phyloP scores from a whole-genome alignment of 768 basidiomycete species.

The Macrolepiota dolichaula region DNA sequence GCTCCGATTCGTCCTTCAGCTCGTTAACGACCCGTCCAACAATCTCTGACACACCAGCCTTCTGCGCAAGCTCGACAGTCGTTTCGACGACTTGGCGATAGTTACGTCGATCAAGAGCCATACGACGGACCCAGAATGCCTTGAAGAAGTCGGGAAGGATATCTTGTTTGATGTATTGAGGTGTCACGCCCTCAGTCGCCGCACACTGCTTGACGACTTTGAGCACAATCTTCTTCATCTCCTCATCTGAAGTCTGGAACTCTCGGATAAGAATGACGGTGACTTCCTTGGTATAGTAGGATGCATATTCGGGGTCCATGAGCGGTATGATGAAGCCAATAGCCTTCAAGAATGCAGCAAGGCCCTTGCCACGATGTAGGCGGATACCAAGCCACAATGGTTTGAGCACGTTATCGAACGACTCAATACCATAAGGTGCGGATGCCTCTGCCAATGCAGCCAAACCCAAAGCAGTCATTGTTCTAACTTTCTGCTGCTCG shows the following conservation, averaged over 20 bases:
- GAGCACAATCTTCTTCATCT: slow-evolving; percentile 99
- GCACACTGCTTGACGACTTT: slow-evolving; percentile 99
- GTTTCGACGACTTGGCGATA: slow-evolving; percentile 98
- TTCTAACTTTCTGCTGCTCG: slow-evolving; percentile 94
- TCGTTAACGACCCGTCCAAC: slow-evolving; percentile 87
- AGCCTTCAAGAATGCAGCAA: slow-evolving; percentile 94
- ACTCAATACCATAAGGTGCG: slow-evolving; percentile 98
- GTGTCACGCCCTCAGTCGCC: slow-evolving; percentile 95
- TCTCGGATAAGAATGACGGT: slow-evolving; percentile 96
- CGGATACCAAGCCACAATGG: slow-evolving; percentile 93
- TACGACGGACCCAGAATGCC: slow-evolving; percentile 96
- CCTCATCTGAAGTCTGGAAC: slow-evolving; percentile 98
- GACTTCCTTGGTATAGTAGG: slow-evolving; percentile 98
- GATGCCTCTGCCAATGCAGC: slow-evolving; percentile 97
- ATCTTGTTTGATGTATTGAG: slow-evolving; percentile 94
- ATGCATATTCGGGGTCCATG: slow-evolving; percentile 99
- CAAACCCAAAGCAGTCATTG: slow-evolving; percentile 89
- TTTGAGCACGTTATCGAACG: slow-evolving; percentile 96
- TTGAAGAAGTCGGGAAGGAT: slow-evolving; percentile 99
- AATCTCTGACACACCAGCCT: slow-evolving; percentile 95
- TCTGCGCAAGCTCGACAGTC: slow-evolving; percentile 96
- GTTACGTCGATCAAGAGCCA: slow-evolving; percentile 96
- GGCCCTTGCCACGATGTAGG: slow-evolving; percentile 90
- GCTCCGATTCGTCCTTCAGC: slow-evolving; percentile 87
- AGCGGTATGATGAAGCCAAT: slow-evolving; percentile 99